Evolutionary conservation across 1,284 basidiomycete species (phyloP).

Genomic region (Erythrobasidium hasegawianum): DNA sequence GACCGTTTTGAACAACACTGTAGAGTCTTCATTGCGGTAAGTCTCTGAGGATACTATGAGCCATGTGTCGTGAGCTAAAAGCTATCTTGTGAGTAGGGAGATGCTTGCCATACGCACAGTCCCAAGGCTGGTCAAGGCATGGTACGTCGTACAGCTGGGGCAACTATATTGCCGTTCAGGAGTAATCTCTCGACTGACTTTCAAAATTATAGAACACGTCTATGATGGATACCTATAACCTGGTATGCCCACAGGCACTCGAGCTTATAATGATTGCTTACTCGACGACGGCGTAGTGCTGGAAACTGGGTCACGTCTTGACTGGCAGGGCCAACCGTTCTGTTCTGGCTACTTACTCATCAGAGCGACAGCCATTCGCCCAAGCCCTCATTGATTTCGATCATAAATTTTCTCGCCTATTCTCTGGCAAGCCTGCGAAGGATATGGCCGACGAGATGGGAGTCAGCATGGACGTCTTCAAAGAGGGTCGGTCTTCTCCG

Average conservation of each 20-base stretch:
- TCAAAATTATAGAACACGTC: slow-evolving; percentile 65
- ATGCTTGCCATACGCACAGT: slow-evolving; percentile 67
- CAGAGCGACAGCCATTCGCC: slow-evolving; percentile 66
- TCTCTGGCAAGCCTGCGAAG: slow-evolving; percentile 64
- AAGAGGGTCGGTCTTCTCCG: slow-evolving; percentile 24
- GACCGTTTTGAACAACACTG: slow-evolving; percentile 63
- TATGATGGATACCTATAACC: slow-evolving; percentile 63
- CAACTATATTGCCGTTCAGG: no score
- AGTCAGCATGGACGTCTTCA: slow-evolving; percentile 33
- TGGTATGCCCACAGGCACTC: slow-evolving; percentile 42
- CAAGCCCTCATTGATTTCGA: slow-evolving; percentile 69
- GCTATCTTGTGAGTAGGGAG: slow-evolving; percentile 9
- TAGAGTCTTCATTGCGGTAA: slow-evolving; percentile 73
- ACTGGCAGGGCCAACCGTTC: slow-evolving; percentile 64
- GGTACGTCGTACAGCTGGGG: no score
- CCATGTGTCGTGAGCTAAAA: neutral
- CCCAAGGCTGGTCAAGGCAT: slow-evolving; percentile 67
- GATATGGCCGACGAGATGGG: slow-evolving; percentile 36
- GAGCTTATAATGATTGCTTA: neutral
- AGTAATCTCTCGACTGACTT: slow-evolving; percentile 1
- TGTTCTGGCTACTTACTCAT: slow-evolving; percentile 70
- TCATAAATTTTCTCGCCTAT: slow-evolving; percentile 66
- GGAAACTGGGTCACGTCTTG: slow-evolving; percentile 71
- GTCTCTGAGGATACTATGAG: slow-evolving; percentile 53
- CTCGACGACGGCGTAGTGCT: slow-evolving; percentile 47